Evolutionary conservation across 306 rosid genomes (phyloP), one percentile per base, ranked within the genome.

Genomic region (Sesbania bispinosa): DNA sequence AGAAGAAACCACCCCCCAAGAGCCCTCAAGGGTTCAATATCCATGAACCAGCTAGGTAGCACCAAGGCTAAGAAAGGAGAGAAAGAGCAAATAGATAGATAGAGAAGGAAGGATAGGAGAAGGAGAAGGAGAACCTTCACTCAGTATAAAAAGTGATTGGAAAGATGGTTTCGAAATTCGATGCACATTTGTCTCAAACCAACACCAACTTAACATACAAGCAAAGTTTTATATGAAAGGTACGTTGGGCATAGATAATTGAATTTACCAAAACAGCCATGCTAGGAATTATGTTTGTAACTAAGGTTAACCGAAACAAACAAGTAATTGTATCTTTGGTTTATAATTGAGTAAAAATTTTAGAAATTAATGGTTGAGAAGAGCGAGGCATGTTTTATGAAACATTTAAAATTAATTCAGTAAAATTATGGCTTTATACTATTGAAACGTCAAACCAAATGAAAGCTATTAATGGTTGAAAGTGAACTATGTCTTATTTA

Each of bases 1-100:
- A 86, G 67, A 86, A 85, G 80, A 78, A 89, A 82, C 84, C 86
- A 89, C 84, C 96, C 91, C 94, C 88, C 92, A 82, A 83, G 75
- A 85, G 79, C 80, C 87, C 92, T 77, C 84, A 85, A 81, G 85
- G 88, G 78, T 86, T 89, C 92, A 86, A 89, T 82, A 83, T 86
- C 96, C 96, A 89, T 89, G 78, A 85, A 89, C 96, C 92, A 75
- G 81, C 85, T 10, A 62, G 50, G n/a, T n/a, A n/a, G n/a, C 27
- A 19, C 75, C 86, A 80, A 77, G 74, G 72, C 76, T 84, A 55
- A 32, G 76, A 57, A 79, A 72, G 38, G 26, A 62, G 71, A 69
- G 23, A 53, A 20, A 50, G 45, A 57, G 36, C 1, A 1, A 47
- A 4, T 32, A 32, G 32, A 63, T 46, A 59, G 5, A 62, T 7